Conservation (phyloP, 441 rosid genomes). For the Gossypium schwendimanii region DNA sequence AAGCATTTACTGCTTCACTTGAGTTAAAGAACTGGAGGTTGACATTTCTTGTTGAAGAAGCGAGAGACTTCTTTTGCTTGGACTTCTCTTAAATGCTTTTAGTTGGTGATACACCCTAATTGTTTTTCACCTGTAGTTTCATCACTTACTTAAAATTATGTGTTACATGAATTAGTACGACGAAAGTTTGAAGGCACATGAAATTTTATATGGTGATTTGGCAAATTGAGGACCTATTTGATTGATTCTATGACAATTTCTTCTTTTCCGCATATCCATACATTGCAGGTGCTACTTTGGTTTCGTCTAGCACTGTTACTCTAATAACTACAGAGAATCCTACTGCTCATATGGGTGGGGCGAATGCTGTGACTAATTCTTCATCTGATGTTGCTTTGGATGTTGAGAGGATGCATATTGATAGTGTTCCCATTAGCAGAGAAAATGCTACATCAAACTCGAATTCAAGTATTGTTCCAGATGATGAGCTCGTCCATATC, state of each 20-base stretch:
- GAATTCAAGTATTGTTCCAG: slow-evolving; percentile 19
- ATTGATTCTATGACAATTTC: neutral
- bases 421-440: slow-evolving; percentile 31
- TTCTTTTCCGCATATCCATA: slow-evolving; percentile 8
- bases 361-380: slow-evolving; percentile 28
- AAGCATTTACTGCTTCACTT: slow-evolving; percentile 1
- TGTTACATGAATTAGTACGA: neutral
- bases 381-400: slow-evolving; percentile 29
- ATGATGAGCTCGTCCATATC: slow-evolving; percentile 31
- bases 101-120: neutral
- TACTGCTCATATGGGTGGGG: slow-evolving; percentile 28
- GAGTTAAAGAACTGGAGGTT: slow-evolving; percentile 1
- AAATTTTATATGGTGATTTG: neutral
- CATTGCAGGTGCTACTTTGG: slow-evolving; percentile 33
- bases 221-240: neutral
- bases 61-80: neutral
- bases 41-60: neutral
- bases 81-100: neutral
- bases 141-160: neutral
- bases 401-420: slow-evolving; percentile 60
- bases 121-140: neutral
- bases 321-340: slow-evolving; percentile 27
- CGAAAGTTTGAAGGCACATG: neutral
- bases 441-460: slow-evolving; percentile 22
- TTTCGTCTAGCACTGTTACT: slow-evolving; percentile 25